Evolutionary conservation across 768 basidiomycete genomes (phyloP).

Genomic region (Naganishia friedmannii): DNA sequence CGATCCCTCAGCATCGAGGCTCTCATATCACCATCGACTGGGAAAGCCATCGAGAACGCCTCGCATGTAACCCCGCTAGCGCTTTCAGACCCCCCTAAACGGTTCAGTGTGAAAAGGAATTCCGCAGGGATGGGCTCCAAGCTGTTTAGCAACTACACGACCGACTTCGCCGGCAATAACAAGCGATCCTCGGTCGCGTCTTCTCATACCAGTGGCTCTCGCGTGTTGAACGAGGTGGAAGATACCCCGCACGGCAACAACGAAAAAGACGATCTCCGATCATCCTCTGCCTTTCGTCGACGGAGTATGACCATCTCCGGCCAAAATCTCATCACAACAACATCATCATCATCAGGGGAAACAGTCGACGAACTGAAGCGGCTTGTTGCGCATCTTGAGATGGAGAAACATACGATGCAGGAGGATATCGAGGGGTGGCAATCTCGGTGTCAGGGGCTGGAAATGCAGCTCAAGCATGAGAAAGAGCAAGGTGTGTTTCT

Average conservation of each 20-base stretch:
- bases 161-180: neutral
- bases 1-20: slow-evolving; percentile 6
- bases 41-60: neutral
- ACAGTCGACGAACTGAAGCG: slow-evolving; percentile 1
- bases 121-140: neutral
- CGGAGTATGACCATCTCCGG: neutral
- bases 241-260: neutral
- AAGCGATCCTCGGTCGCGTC: slow-evolving; percentile 9
- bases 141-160: neutral
- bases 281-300: neutral
- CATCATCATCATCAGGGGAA: neutral
- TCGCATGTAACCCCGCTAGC: neutral
- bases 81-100: neutral
- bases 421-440: slow-evolving; percentile 87
- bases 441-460: slow-evolving; percentile 69
- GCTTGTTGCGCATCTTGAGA: slow-evolving; percentile 54
- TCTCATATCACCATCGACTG: neutral
- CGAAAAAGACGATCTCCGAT: neutral
- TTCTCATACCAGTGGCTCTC: neutral
- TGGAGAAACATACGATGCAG: slow-evolving; percentile 83
- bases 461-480: slow-evolving; percentile 66
- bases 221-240: slow-evolving; percentile 16
- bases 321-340: neutral
- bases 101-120: neutral
- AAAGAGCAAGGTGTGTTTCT: slow-evolving; percentile 77